A percentile compares a stretch with the other conserved stretches of the same genome.
These are phyloP conservation scores for Hygrophoropsis aurantiaca DNA, from an alignment of 768 basidiomycete genomes.

Conservation along the genomic window DNA sequence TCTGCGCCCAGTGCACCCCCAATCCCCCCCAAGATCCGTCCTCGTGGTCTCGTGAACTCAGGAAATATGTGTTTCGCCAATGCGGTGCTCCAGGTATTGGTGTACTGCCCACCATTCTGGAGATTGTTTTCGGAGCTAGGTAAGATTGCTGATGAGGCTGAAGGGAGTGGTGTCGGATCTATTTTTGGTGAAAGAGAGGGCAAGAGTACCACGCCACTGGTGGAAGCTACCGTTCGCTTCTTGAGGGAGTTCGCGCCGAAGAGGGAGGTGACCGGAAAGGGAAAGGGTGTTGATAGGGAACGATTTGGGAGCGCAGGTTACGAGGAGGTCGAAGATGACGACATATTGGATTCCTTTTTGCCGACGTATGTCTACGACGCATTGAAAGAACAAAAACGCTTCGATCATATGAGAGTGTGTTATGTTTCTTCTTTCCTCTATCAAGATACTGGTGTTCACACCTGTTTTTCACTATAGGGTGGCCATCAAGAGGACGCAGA, in stretches of 20 bases:
- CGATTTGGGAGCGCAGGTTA: slow-evolving; percentile 26
- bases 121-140: slow-evolving; percentile 73
- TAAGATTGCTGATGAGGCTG: slow-evolving; percentile 41
- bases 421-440: slow-evolving; percentile 5
- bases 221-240: slow-evolving; percentile 71
- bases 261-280: slow-evolving; percentile 37
- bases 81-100: slow-evolving; percentile 85
- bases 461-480: slow-evolving; percentile 44
- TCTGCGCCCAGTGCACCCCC: slow-evolving; percentile 30
- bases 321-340: slow-evolving; percentile 37
- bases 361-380: slow-evolving; percentile 89
- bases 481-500: slow-evolving; percentile 98
- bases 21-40: slow-evolving; percentile 50
- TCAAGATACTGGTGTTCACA: neutral
- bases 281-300: slow-evolving; percentile 39
- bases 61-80: slow-evolving; percentile 99
- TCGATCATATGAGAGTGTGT: slow-evolving; percentile 88
- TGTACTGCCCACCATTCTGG: slow-evolving; percentile 88
- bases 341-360: slow-evolving; percentile 72
- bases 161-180: slow-evolving; percentile 24
- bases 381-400: slow-evolving; percentile 89
- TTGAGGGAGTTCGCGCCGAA: slow-evolving; percentile 67
- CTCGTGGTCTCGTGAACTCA: slow-evolving; percentile 87
- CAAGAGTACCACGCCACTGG: slow-evolving; percentile 48
- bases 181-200: slow-evolving; percentile 25